phyloP scores from a whole-genome alignment of 169 alveolate species.

The Plasmodium ovale region DNA sequence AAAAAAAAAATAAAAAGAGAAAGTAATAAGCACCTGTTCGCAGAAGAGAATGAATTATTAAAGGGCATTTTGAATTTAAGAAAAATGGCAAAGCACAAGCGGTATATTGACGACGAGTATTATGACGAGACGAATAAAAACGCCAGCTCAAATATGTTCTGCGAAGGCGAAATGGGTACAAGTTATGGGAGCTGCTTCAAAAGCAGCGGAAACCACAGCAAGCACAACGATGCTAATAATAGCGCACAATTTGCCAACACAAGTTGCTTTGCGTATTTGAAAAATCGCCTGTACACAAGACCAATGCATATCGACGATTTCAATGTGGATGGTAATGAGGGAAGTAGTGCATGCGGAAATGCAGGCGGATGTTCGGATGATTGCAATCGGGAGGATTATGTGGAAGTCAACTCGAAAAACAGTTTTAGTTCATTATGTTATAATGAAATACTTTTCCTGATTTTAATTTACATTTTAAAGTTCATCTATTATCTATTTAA shows the following conservation, averaged over 20 bases:
- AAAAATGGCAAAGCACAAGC: neutral
- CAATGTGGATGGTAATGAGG: slow-evolving; percentile 1
- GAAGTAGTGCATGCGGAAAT: neutral
- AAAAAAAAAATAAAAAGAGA: neutral
- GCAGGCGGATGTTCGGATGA: neutral
- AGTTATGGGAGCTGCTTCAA: neutral
- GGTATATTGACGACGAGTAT: neutral
- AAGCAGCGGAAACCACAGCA: neutral
- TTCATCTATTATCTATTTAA: slow-evolving; percentile 7
- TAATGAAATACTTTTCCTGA: slow-evolving; percentile 1
- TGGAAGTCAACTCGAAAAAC: neutral
- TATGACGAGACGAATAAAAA: neutral
- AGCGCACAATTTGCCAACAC: neutral
- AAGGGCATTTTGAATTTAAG: slow-evolving; percentile 16
- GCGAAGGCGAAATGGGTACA: neutral
- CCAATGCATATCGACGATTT: slow-evolving; percentile 64
- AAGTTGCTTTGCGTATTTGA: slow-evolving; percentile 4
- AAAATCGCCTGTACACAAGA: slow-evolving; percentile 50
- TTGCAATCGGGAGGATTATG: neutral
- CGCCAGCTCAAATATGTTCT: neutral
- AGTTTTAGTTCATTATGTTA: neutral
- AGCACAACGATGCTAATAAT: neutral
- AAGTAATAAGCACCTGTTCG: slow-evolving; percentile 7
- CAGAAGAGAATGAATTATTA: slow-evolving; percentile 15
- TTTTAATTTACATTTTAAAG: slow-evolving; percentile 41